Conservation (phyloP, 306 rosid genomes). For the Chamaecrista fasciculata region DNA sequence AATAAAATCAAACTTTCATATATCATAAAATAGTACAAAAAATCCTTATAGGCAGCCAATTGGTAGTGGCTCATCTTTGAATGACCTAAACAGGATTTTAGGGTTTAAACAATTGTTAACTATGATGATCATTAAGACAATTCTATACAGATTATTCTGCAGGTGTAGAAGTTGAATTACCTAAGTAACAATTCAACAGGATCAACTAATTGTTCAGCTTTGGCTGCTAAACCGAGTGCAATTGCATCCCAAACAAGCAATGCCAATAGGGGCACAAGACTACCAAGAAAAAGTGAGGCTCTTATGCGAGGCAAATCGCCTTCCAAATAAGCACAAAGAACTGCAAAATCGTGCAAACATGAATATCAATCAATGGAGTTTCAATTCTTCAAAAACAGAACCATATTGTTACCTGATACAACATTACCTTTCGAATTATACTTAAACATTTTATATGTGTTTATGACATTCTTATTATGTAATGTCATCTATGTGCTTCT, state of each 20-base stretch:
- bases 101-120: too few species aligned
- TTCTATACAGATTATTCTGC: background rate
- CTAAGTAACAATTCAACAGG: conserved; percentile 65
- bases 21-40: too few species aligned
- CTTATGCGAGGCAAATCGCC: conserved; percentile 58
- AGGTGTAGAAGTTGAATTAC: conserved; percentile 28
- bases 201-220: conserved; percentile 48
- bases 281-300: conserved; percentile 60
- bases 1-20: background rate
- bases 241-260: conserved; percentile 71
- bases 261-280: conserved; percentile 60
- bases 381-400: background rate
- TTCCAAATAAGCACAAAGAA: conserved; percentile 77
- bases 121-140: background rate
- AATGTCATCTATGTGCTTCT: too few species aligned
- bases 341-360: conserved; percentile 37
- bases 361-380: background rate
- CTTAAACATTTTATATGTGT: background rate
- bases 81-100: too few species aligned
- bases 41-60: background rate
- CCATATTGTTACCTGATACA: background rate
- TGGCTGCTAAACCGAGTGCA: conserved; percentile 51
- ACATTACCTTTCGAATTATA: background rate
- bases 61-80: background rate
- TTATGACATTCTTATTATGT: too few species aligned